These are phyloP conservation scores for Craspedostauros australis DNA, from an alignment of 108 stramenopile species.

Conservation along the genomic window DNA sequence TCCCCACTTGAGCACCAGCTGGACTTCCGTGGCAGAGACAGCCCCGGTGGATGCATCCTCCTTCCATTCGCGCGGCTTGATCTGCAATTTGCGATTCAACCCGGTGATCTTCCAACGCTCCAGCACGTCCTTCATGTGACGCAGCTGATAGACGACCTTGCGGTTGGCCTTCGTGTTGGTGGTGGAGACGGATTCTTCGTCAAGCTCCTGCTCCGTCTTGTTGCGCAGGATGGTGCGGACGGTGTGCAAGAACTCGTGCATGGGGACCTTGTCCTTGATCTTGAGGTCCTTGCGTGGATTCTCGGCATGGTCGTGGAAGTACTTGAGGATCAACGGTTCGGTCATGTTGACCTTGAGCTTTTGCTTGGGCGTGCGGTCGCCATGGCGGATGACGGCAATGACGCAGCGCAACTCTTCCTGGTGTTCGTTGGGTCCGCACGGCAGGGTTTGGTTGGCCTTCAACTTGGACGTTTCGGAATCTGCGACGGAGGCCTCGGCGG, in stretches of 20 bases:
- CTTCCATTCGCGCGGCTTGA: conserved; percentile 88
- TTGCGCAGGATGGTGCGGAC: conserved; percentile 64
- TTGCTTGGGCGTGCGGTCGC: conserved; percentile 98
- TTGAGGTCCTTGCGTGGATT: conserved; percentile 88
- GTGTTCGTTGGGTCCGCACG: conserved; percentile 19
- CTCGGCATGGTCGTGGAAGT: conserved; percentile 63
- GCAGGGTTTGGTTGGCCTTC: conserved; percentile 13
- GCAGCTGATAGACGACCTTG: conserved; percentile 54
- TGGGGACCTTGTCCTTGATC: conserved; percentile 83
- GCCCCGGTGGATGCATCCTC: conserved; percentile 17
- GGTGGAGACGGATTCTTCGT: conserved; percentile 21
- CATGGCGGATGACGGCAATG: conserved; percentile 94
- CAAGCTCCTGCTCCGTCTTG: conserved; percentile 15
- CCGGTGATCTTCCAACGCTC: conserved; percentile 92
- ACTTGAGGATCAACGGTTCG: conserved; percentile 68
- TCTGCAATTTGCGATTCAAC: conserved; percentile 93
- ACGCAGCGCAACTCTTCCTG: conserved; percentile 92
- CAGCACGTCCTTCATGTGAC: conserved; percentile 84
- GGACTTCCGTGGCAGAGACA: conserved; percentile 37
- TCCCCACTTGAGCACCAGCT: conserved; percentile 98
- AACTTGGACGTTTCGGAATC: conserved; percentile 27
- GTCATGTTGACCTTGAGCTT: conserved; percentile 94
- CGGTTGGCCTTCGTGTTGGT: conserved; percentile 19
- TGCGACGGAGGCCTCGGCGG: conserved; percentile 31
- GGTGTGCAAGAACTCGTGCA: conserved; percentile 82